These are phyloP conservation scores for Cymbopogon flexuosus DNA, from an alignment of 202 grass and related monocot species.

Conservation along the genomic window DNA sequence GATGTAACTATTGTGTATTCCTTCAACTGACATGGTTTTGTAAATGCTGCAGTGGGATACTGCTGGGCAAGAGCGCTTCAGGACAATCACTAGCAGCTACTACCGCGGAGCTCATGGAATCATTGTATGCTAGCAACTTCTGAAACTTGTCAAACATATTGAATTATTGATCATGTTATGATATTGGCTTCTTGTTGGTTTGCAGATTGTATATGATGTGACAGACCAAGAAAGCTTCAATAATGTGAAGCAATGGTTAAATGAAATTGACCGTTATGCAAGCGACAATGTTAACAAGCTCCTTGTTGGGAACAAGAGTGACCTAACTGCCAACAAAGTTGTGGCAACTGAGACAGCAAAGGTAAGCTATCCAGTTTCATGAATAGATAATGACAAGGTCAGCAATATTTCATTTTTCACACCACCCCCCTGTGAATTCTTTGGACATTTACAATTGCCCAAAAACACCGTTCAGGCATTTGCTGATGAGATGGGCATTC, in stretches of 20 bases:
- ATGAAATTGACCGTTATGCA: constrained; percentile 69
- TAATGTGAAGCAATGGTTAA: constrained; percentile 79
- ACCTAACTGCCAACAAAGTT: constrained; percentile 64
- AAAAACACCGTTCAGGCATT: constrained; percentile 42
- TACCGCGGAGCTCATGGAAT: constrained; percentile 72
- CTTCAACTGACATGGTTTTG: constrained; percentile 11
- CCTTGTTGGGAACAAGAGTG: constrained; percentile 69
- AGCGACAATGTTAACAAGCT: constrained; percentile 72
- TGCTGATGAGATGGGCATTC: constrained; percentile 92
- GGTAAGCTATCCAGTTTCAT: constrained; percentile 15
- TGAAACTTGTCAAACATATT: neutral
- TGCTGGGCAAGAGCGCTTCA: constrained; percentile 74
- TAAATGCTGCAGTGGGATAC: constrained; percentile 55
- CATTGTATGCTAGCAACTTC: constrained; percentile 43
- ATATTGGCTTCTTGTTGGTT: neutral
- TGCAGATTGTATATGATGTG: constrained; percentile 70
- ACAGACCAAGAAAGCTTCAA: constrained; percentile 78
- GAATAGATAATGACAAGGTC: too few species aligned
- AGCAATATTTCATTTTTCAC: neutral
- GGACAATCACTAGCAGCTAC: constrained; percentile 78
- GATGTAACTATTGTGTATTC: neutral
- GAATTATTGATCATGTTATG: neutral
- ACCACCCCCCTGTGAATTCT: neutral
- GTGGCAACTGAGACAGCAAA: constrained; percentile 64
- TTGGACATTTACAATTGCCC: neutral